Conservation (phyloP, 805 yeast genomes). For the Starmerella davenportii region DNA sequence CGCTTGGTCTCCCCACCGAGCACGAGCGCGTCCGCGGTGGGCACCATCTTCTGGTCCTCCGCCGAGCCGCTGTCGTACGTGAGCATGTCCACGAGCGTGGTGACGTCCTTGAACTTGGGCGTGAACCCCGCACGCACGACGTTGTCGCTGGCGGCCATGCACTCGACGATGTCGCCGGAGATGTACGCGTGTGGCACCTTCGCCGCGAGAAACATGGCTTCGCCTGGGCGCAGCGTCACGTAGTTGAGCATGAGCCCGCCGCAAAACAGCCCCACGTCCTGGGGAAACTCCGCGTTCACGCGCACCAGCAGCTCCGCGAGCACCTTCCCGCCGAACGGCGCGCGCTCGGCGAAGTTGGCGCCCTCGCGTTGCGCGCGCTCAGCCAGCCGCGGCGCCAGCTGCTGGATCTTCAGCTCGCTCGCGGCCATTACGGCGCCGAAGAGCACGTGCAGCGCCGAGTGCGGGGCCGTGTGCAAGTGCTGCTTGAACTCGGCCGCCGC, state of each 20-base stretch:
- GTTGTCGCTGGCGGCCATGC: constrained; percentile 98
- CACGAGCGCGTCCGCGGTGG: constrained; percentile 31
- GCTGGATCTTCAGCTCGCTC: constrained; percentile 37
- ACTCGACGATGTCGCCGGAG: constrained; percentile 91
- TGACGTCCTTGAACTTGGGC: constrained; percentile 95
- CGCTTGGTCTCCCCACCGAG: constrained; percentile 26
- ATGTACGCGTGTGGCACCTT: constrained; percentile 98
- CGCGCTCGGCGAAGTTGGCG: constrained; percentile 17
- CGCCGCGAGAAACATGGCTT: constrained; percentile 91
- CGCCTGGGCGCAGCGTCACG: constrained; percentile 65
- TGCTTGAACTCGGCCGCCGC: constrained; percentile 35
- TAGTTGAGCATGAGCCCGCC: constrained; percentile 88
- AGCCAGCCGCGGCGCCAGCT: constrained; percentile 47
- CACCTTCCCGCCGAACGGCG: constrained; percentile 24
- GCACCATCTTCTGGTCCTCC: constrained; percentile 79
- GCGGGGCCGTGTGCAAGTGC: constrained; percentile 31
- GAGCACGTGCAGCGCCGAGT: constrained; percentile 49
- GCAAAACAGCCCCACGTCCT: constrained; percentile 88
- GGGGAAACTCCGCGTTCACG: constrained; percentile 74
- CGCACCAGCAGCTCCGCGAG: constrained; percentile 60
- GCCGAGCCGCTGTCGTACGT: constrained; percentile 81
- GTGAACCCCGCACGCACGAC: constrained; percentile 98
- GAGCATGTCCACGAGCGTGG: constrained; percentile 73
- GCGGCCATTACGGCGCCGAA: constrained; percentile 77
- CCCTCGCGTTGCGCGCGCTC: constrained; percentile 36